Evolutionary conservation across 805 yeast species (phyloP).

Genomic region (Yamadazyma takamatsuzukensis): DNA sequence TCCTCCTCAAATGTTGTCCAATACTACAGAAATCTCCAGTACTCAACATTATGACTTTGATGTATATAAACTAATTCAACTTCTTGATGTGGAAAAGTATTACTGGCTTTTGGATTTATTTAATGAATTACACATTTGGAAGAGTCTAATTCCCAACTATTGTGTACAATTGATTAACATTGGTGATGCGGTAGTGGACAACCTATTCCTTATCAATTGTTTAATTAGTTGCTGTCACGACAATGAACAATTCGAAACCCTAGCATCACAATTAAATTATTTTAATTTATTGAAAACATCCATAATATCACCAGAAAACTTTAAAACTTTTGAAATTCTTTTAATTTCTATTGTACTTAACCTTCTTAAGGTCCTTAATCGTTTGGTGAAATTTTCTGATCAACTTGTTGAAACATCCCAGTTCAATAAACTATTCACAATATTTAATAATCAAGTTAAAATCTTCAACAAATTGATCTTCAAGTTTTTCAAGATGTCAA

Average conservation of each 20-base stretch:
- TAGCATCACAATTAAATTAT: constrained; percentile 19
- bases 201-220: constrained; percentile 24
- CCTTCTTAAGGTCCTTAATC: constrained; percentile 19
- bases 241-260: constrained; percentile 6
- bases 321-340: constrained; percentile 23
- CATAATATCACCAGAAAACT: constrained; percentile 5
- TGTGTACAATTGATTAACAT: constrained; percentile 18
- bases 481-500: constrained; percentile 14
- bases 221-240: constrained; percentile 25
- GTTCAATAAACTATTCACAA: constrained; percentile 2
- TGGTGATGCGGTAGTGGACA: neutral
- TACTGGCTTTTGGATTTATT: constrained; percentile 39
- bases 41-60: constrained; percentile 13
- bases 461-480: constrained; percentile 26
- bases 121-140: constrained; percentile 38
- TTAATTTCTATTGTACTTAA: constrained; percentile 29
- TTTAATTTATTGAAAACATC: constrained; percentile 6
- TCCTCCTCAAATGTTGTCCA: constrained; percentile 9
- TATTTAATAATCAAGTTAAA: constrained; percentile 29
- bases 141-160: constrained; percentile 30
- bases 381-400: constrained; percentile 4
- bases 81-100: constrained; percentile 30
- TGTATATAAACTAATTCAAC: constrained; percentile 6
- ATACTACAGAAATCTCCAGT: constrained; percentile 10
- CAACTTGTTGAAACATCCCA: neutral